phyloP scores from a whole-genome alignment of 73 alveolate species.

The Durusdinium trenchii region DNA sequence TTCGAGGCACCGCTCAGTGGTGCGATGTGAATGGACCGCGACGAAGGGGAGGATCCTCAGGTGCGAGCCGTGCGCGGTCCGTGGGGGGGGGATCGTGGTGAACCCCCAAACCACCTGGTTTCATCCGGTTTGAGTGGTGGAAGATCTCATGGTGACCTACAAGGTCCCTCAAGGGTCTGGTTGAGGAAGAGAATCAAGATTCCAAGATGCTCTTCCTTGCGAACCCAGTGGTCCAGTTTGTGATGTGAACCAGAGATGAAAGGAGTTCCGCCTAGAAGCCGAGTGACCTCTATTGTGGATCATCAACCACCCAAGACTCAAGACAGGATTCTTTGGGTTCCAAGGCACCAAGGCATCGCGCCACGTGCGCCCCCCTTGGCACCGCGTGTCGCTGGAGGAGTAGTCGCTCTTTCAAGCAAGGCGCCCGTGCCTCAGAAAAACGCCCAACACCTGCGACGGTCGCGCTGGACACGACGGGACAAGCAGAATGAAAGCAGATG shows the following conservation, averaged over 20 bases:
- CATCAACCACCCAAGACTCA: neutral
- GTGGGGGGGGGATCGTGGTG: neutral
- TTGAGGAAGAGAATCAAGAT: too few species aligned
- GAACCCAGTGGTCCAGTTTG: neutral
- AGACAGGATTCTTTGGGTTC: too few species aligned
- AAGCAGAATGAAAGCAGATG: too few species aligned
- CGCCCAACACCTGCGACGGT: neutral
- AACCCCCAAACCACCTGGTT: too few species aligned
- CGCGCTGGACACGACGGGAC: too few species aligned
- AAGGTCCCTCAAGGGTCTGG: too few species aligned
- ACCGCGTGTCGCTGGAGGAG: neutral
- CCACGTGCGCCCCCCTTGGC: too few species aligned
- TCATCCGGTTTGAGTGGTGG: too few species aligned
- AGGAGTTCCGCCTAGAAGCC: neutral
- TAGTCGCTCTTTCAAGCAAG: neutral
- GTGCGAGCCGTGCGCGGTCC: neutral
- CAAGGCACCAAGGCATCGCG: too few species aligned
- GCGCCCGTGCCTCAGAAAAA: neutral
- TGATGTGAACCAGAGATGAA: neutral
- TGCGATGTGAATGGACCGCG: constrained; percentile 40
- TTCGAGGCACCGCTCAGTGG: constrained; percentile 34
- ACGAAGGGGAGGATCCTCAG: constrained; percentile 44
- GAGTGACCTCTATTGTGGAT: neutral
- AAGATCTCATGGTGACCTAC: too few species aligned
- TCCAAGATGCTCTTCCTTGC: neutral